phyloP scores from a whole-genome alignment of 768 basidiomycete species.

The Mycena crocata region DNA sequence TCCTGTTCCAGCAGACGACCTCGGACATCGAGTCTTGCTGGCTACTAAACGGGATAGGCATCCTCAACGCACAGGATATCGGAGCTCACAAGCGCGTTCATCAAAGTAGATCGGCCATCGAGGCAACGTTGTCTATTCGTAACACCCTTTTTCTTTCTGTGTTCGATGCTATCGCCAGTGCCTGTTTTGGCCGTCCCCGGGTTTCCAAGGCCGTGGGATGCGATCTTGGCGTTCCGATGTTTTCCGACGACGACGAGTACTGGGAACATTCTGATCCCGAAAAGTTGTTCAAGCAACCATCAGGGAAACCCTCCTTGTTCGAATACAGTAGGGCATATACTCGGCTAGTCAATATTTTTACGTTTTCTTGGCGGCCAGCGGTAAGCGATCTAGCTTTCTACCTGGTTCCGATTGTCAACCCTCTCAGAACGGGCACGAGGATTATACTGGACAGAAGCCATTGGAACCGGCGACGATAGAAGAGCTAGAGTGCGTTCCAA shows the following conservation, averaged over 20 bases:
- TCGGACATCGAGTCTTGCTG: constrained; percentile 56
- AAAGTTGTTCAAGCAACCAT: constrained; percentile 61
- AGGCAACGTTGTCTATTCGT: constrained; percentile 57
- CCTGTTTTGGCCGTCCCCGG: constrained; percentile 62
- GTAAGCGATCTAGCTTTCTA: constrained; percentile 35
- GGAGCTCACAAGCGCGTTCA: constrained; percentile 56
- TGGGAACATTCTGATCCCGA: constrained; percentile 55
- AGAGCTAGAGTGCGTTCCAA: constrained; percentile 29
- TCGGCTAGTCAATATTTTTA: constrained; percentile 59
- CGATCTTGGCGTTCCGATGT: constrained; percentile 61
- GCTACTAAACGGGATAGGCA: constrained; percentile 53
- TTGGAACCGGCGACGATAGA: constrained; percentile 7
- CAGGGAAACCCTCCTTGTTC: constrained; percentile 51
- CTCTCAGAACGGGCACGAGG: neutral
- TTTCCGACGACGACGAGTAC: constrained; percentile 65
- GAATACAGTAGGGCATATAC: constrained; percentile 54
- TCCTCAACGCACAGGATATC: constrained; percentile 59
- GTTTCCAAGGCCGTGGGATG: constrained; percentile 47
- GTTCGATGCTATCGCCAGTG: constrained; percentile 46
- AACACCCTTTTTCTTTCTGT: constrained; percentile 44
- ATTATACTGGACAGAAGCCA: constrained; percentile 1
- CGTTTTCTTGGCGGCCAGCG: constrained; percentile 58
- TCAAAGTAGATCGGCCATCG: constrained; percentile 44
- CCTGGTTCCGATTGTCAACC: neutral
- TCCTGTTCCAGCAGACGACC: constrained; percentile 51